These are phyloP conservation scores for Conticribra guillardii DNA, from an alignment of 108 stramenopile genomes.

Conservation along the genomic window DNA sequence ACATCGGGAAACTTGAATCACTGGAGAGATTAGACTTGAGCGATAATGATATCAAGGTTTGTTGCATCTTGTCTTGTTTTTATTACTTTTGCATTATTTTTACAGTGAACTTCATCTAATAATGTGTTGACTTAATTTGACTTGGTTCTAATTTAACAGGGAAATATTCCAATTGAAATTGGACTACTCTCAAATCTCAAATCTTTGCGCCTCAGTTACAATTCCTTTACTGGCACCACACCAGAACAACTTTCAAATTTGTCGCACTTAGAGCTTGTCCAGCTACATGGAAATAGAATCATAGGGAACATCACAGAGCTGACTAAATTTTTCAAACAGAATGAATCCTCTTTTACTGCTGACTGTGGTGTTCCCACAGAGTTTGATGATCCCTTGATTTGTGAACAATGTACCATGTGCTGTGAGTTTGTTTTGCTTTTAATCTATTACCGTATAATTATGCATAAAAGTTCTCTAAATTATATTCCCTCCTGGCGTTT, in stretches of 20 bases:
- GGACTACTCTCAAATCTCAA: conserved; percentile 50
- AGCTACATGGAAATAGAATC: conserved; percentile 20
- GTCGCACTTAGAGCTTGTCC: conserved; percentile 14
- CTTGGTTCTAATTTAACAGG: neutral
- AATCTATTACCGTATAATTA: neutral
- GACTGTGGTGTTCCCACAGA: conserved; percentile 45
- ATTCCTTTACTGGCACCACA: conserved; percentile 44
- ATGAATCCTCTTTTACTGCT: conserved; percentile 21
- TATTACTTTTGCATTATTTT: too few relatives aligned
- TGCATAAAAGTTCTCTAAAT: too few relatives aligned
- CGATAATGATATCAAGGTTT: conserved; percentile 55
- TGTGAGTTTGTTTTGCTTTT: conserved; percentile 14
- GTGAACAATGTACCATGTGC: conserved; percentile 34
- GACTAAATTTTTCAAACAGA: neutral
- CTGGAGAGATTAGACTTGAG: conserved; percentile 56
- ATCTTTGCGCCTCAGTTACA: conserved; percentile 54
- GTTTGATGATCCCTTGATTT: conserved; percentile 14
- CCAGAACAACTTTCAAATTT: conserved; percentile 5
- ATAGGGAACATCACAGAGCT: neutral
- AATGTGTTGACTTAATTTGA: neutral
- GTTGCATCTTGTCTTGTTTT: neutral
- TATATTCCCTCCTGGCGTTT: too few relatives aligned
- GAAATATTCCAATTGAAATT: conserved; percentile 55
- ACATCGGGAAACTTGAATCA: conserved; percentile 44
- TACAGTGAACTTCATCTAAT: too few relatives aligned